A percentile compares a stretch with the other conserved stretches of the same genome.
These are phyloP conservation scores for Cardamine occulta DNA, from an alignment of 345 rosid species.

Conservation along the genomic window DNA sequence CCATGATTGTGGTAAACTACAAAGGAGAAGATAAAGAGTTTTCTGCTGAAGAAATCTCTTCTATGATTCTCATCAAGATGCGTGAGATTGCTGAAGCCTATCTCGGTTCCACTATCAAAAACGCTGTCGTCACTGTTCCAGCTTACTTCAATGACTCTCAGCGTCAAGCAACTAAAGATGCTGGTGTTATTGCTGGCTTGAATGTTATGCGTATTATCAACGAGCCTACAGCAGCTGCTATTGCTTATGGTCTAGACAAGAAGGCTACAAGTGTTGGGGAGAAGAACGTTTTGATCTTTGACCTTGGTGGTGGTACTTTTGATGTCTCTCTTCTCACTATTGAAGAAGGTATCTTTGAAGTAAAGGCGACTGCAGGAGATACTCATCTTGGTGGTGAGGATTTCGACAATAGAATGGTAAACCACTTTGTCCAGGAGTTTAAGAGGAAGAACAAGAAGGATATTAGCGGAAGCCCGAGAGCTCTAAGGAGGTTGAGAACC, in stretches of 20 bases:
- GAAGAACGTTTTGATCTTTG: slow-evolving; percentile 73
- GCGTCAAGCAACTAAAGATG: slow-evolving; percentile 74
- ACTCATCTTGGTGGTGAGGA: slow-evolving; percentile 83
- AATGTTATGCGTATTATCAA: slow-evolving; percentile 75
- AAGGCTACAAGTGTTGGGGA: slow-evolving; percentile 69
- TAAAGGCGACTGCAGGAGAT: slow-evolving; percentile 78
- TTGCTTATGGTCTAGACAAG: slow-evolving; percentile 80
- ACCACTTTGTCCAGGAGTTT: slow-evolving; percentile 74
- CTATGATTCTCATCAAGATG: slow-evolving; percentile 81
- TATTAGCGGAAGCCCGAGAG: slow-evolving; percentile 66
- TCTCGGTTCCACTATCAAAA: slow-evolving; percentile 59
- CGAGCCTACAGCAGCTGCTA: slow-evolving; percentile 83
- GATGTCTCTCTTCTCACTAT: slow-evolving; percentile 76
- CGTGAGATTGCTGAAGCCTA: slow-evolving; percentile 80
- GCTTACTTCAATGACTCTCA: slow-evolving; percentile 79
- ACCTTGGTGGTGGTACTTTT: slow-evolving; percentile 72
- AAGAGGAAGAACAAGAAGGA: slow-evolving; percentile 79
- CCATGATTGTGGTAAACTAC: slow-evolving; percentile 63
- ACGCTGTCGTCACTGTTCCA: slow-evolving; percentile 75
- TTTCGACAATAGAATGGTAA: slow-evolving; percentile 73
- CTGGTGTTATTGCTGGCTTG: slow-evolving; percentile 74
- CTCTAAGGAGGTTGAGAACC: slow-evolving; percentile 73
- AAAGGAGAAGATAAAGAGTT: slow-evolving; percentile 71
- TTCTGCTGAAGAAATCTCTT: slow-evolving; percentile 77
- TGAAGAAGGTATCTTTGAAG: slow-evolving; percentile 77